Conservation (phyloP, 768 basidiomycete genomes). For the Brasilioporus rufonigricans region DNA sequence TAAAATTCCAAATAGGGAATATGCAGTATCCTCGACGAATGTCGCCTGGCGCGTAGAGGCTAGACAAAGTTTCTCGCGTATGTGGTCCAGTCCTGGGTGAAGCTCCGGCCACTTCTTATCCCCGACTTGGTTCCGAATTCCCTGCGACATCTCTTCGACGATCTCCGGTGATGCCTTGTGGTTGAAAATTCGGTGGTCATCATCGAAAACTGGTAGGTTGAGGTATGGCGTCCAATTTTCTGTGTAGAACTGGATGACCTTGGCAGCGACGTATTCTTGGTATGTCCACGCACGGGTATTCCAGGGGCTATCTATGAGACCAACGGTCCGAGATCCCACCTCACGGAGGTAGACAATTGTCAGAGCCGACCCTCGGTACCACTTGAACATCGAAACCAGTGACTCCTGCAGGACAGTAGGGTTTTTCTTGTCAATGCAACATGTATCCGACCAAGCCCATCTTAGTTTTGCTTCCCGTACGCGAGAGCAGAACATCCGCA, state of each 20-base stretch:
- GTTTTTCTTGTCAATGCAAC: not conserved
- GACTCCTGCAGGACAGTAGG: not conserved
- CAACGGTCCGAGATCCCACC: not conserved
- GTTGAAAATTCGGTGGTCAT: not conserved
- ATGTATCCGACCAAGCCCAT: not conserved
- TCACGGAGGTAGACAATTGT: not conserved
- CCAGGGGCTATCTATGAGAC: not conserved
- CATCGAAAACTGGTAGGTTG: not conserved
- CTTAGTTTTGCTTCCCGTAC: not conserved
- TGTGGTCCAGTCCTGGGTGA: not conserved
- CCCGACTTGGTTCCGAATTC: not conserved
- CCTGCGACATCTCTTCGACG: not conserved
- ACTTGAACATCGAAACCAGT: not conserved
- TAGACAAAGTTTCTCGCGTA: not conserved
- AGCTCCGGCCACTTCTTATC: not conserved
- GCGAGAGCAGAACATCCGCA: not conserved
- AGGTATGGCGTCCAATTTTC: not conserved
- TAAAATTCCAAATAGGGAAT: not conserved
- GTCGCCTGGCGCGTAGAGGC: not conserved
- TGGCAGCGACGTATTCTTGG: not conserved
- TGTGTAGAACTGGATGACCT: not conserved
- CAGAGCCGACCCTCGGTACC: not conserved
- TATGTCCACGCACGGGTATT: not conserved
- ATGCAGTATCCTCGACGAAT: not conserved
- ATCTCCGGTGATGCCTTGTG: not conserved